Conservation (phyloP, 495 filamentous ascomycete species). For the Melanomma pulvis-pyrius region DNA sequence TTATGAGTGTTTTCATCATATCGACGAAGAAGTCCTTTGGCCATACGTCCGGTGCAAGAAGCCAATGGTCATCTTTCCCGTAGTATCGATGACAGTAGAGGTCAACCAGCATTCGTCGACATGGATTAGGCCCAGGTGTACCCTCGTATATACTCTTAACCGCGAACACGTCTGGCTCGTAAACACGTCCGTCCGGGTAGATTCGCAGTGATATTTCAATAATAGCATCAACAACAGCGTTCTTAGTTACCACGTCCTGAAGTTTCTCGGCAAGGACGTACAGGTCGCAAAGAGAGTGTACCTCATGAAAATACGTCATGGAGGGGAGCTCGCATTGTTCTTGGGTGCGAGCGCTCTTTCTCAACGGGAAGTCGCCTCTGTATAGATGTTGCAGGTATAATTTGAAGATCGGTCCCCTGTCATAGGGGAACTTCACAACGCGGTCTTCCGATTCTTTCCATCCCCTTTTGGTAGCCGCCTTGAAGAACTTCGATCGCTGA, state of each 20-base stretch:
- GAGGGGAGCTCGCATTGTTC: too few relatives aligned
- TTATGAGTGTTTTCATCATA: too few relatives aligned
- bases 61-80: too few relatives aligned
- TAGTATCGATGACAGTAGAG: too few relatives aligned
- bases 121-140: too few relatives aligned
- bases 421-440: background rate
- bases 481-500: conserved; percentile 2
- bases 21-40: too few relatives aligned
- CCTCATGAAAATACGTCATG: background rate
- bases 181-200: background rate
- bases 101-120: too few relatives aligned
- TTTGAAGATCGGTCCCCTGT: background rate
- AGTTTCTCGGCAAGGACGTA: conserved; percentile 21
- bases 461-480: background rate
- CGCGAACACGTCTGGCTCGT: too few relatives aligned
- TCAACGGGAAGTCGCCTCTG: background rate
- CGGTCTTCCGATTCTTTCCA: conserved; percentile 4
- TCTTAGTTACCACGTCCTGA: conserved; percentile 1
- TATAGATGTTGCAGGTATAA: conserved; percentile 3
- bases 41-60: too few relatives aligned
- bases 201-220: background rate
- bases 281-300: background rate
- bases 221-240: background rate
- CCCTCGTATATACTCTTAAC: too few relatives aligned
- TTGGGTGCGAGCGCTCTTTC: too few relatives aligned